Conservation (phyloP, 2,329 filamentous ascomycete genomes). For the Dactylellina drechsleri region DNA sequence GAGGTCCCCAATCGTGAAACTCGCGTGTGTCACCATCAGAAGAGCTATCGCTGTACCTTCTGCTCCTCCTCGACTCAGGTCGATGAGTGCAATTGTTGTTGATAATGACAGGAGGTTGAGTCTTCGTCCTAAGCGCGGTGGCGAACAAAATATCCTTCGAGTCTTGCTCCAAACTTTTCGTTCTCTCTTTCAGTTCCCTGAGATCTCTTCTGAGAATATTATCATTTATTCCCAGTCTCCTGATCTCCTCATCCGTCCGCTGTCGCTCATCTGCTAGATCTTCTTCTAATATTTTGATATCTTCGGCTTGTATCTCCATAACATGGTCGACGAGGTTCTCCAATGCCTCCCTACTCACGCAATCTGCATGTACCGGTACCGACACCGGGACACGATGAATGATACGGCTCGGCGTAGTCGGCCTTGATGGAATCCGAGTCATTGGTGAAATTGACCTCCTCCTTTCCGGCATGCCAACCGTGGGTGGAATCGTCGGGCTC, state of each 20-base stretch:
- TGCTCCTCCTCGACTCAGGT: conserved; percentile 8
- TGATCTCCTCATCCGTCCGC: neutral
- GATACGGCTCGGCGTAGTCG: neutral
- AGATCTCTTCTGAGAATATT: conserved; percentile 5
- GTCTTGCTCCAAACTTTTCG: conserved; percentile 35
- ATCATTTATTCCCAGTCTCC: conserved; percentile 7
- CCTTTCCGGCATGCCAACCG: neutral
- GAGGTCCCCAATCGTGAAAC: neutral
- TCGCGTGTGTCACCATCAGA: neutral
- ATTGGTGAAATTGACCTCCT: too few relatives aligned
- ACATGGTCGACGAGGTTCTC: conserved; percentile 5
- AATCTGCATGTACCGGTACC: conserved; percentile 11
- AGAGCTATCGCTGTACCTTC: neutral
- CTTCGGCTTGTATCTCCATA: conserved; percentile 2
- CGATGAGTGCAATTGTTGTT: conserved; percentile 33
- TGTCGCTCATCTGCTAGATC: neutral
- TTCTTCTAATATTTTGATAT: conserved; percentile 17
- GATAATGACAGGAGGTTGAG: conserved; percentile 19
- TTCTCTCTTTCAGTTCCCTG: conserved; percentile 21
- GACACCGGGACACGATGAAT: neutral
- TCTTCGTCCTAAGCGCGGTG: conserved; percentile 6
- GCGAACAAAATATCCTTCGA: conserved; percentile 17
- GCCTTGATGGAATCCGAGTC: neutral
- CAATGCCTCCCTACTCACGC: conserved; percentile 16
- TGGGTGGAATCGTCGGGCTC: conserved; percentile 15